These are phyloP conservation scores for Ilex aquifolium DNA, from an alignment of 257 asterid species.

Conservation along the genomic window DNA sequence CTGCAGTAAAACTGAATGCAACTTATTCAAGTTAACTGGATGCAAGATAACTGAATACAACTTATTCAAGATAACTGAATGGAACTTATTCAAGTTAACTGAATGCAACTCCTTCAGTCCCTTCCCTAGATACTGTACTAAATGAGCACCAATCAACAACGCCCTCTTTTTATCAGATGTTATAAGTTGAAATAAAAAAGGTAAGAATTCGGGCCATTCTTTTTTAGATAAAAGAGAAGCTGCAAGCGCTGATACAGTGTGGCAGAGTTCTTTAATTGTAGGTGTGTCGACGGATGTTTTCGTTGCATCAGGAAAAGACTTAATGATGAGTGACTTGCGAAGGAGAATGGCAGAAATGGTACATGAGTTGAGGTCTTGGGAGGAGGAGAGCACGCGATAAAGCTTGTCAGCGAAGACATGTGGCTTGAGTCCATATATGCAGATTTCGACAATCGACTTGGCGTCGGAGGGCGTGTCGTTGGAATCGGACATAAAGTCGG, in stretches of 20 bases:
- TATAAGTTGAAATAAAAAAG: slow-evolving; percentile 87
- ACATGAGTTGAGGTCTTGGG: slow-evolving; percentile 53
- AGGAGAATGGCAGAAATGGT: slow-evolving; percentile 81
- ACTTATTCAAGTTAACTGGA: slow-evolving; percentile 33
- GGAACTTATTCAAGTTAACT: no score
- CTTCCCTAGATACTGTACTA: slow-evolving; percentile 77
- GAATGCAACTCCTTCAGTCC: slow-evolving; percentile 68
- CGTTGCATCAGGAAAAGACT: slow-evolving; percentile 36
- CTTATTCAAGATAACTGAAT: no score
- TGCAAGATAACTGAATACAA: no score
- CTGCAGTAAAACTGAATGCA: slow-evolving; percentile 74
- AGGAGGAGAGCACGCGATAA: slow-evolving; percentile 18
- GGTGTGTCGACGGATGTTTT: slow-evolving; percentile 51
- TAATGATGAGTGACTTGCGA: slow-evolving; percentile 41
- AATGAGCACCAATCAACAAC: slow-evolving; percentile 67
- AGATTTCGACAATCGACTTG: no score
- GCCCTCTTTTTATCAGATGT: slow-evolving; percentile 63
- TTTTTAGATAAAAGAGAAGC: slow-evolving; percentile 76
- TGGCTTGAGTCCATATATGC: no score
- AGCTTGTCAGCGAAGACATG: no score
- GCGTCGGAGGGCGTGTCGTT: no score
- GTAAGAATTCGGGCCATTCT: slow-evolving; percentile 85
- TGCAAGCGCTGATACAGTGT: slow-evolving; percentile 82
- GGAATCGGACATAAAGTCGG: no score
- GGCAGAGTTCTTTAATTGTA: slow-evolving; percentile 72